These are phyloP conservation scores for Ormosia semicastrata DNA, from an alignment of 306 rosid species.

Conservation along the genomic window DNA sequence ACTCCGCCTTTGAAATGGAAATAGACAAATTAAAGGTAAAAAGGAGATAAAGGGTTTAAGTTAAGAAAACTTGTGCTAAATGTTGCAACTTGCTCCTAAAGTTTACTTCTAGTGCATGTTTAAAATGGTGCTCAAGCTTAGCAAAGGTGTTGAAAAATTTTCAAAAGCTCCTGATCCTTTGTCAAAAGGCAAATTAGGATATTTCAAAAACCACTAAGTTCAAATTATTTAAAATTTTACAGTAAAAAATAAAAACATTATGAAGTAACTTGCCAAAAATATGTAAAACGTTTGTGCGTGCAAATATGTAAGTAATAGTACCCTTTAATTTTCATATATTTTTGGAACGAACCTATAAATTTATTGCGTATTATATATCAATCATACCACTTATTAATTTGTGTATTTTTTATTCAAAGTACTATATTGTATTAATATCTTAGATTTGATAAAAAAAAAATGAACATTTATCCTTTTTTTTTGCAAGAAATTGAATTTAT, in stretches of 20 bases:
- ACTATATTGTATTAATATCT: background rate
- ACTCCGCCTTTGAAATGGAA: constrained; percentile 58
- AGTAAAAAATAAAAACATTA: too few relatives aligned
- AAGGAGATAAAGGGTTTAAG: background rate
- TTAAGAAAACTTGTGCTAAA: background rate
- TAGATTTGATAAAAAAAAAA: too few relatives aligned
- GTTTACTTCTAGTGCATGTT: background rate
- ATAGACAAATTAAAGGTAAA: too few relatives aligned
- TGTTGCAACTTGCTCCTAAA: too few relatives aligned
- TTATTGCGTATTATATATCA: background rate
- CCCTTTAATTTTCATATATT: background rate
- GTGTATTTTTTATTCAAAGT: background rate
- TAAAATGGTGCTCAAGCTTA: background rate
- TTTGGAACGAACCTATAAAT: background rate
- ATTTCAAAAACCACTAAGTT: too few relatives aligned
- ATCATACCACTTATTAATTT: too few relatives aligned
- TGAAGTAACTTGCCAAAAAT: background rate
- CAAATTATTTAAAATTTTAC: too few relatives aligned
- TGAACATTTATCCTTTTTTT: too few relatives aligned
- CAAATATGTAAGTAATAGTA: background rate
- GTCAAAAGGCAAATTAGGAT: background rate
- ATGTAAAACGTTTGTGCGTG: background rate
- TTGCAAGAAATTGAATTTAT: too few relatives aligned
- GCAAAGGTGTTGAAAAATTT: background rate
- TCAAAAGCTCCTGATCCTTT: background rate